Evolutionary conservation across 176 grass and related monocot species (phyloP), one percentile per base, ranked within the genome.

Genomic region (Oryza glumipatula): DNA sequence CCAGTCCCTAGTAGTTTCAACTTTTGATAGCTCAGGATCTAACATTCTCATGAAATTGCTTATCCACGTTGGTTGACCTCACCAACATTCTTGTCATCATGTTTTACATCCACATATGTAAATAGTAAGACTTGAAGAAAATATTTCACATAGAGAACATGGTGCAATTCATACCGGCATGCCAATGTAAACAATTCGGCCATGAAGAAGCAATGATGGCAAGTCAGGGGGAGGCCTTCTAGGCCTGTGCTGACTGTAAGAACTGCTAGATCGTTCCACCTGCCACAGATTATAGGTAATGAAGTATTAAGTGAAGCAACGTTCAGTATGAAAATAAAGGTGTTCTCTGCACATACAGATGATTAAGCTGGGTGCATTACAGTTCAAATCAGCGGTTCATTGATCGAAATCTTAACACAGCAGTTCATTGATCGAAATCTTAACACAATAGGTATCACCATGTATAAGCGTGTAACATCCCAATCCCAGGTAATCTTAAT

Each of bases 121-220:
- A 63, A 65, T 45, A 73, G 11, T 35, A 65, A 60, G 51, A 51
- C 23, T 33, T 23, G 38, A 47, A 86, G 60, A 68, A 56, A 89
- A 54, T 26, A 15, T 41, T 52, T 21, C 65, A 5, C 21, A 65
- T 3, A 39, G 22, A 82, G 35, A 86, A 80, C 11, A 7, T 74
- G 64, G 48, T 19, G 35, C 11, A 70, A 86, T 75, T 85, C 95
- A 87, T 89, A 98, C 96, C 39, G 96, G 93, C 91, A 98, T 93
- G 78, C 88, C 87, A 85, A 98, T 85, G 73, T 90, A 95, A 51
- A 98, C 83, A 66, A 95, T 87, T 26, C 96, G 88, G 0, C 87
- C 89, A 88, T 87, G 79, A 64, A 98, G 89, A 87, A 98, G 96
- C 83, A 90, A 67, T 24, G 96, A 98, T 68, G 93, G 93, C 65